These are phyloP conservation scores for Jackrogersella multiformis DNA, from an alignment of 495 filamentous ascomycete genomes.

Conservation along the genomic window DNA sequence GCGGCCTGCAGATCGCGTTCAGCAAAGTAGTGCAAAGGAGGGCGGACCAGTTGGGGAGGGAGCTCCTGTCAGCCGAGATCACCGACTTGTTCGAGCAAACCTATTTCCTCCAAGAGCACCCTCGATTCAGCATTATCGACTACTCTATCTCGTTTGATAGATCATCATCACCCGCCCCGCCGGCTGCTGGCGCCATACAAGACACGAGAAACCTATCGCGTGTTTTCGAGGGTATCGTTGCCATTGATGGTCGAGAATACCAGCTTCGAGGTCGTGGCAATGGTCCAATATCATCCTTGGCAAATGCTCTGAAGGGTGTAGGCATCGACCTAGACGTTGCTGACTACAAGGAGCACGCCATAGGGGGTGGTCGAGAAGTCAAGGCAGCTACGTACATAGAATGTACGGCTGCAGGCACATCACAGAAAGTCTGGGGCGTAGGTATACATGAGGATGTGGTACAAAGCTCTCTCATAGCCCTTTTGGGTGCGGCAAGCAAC, in stretches of 20 bases:
- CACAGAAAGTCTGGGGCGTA: slow-evolving; percentile 89
- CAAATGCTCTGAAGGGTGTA: slow-evolving; percentile 80
- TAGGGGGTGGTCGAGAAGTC: slow-evolving; percentile 78
- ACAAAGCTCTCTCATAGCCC: slow-evolving; percentile 88
- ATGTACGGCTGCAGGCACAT: slow-evolving; percentile 75
- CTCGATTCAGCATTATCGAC: slow-evolving; percentile 87
- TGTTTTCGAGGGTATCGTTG: slow-evolving; percentile 85
- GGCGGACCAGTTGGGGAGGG: slow-evolving; percentile 78
- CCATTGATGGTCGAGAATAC: slow-evolving; percentile 83
- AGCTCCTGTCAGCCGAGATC: slow-evolving; percentile 85
- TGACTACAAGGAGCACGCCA: slow-evolving; percentile 96
- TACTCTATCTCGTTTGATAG: slow-evolving; percentile 92
- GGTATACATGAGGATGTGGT: slow-evolving; percentile 96
- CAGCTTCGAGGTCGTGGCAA: slow-evolving; percentile 82
- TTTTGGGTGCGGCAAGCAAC: slow-evolving; percentile 87
- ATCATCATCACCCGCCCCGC: slow-evolving; percentile 76
- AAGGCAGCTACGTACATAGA: slow-evolving; percentile 96
- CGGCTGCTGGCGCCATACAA: slow-evolving; percentile 71
- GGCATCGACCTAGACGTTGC: slow-evolving; percentile 90
- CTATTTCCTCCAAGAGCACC: slow-evolving; percentile 83
- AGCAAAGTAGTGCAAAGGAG: slow-evolving; percentile 82
- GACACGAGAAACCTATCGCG: slow-evolving; percentile 81
- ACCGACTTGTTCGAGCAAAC: slow-evolving; percentile 83
- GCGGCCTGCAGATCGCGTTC: slow-evolving; percentile 92
- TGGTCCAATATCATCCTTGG: slow-evolving; percentile 88